These are phyloP conservation scores for Chlamydomonas eustigma DNA, from an alignment of 139 green algal genomes.

Conservation along the genomic window DNA sequence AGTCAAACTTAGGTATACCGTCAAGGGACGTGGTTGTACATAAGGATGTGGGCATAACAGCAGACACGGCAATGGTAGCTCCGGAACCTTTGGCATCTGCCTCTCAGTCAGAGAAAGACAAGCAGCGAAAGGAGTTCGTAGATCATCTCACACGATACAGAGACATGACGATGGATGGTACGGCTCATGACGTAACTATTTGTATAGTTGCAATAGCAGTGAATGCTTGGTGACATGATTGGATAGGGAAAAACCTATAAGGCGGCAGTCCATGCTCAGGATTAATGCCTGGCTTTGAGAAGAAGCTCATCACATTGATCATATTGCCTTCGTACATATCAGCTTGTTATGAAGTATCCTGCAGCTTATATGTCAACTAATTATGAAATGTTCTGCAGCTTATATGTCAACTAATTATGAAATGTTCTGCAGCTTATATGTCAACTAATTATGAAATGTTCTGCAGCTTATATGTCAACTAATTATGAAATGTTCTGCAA, in stretches of 20 bases:
- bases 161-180: slow-evolving; percentile 8
- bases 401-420: too few species aligned
- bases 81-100: not conserved
- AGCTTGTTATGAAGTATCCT: too few species aligned
- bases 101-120: not conserved
- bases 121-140: slow-evolving; percentile 3
- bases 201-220: not conserved
- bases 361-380: too few species aligned
- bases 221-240: not conserved
- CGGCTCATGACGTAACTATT: not conserved
- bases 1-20: not conserved
- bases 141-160: not conserved
- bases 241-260: too few species aligned
- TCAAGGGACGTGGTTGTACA: too few species aligned
- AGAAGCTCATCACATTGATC: not conserved
- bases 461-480: too few species aligned
- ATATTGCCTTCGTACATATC: slow-evolving; percentile 3
- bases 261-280: too few species aligned
- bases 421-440: too few species aligned
- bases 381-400: too few species aligned
- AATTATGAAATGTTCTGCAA: too few species aligned
- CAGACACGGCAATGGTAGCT: not conserved
- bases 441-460: too few species aligned
- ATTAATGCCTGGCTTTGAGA: not conserved
- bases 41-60: not conserved